phyloP scores from a whole-genome alignment of 1,284 basidiomycete genomes.

The Microbotryomycetes sp. region DNA sequence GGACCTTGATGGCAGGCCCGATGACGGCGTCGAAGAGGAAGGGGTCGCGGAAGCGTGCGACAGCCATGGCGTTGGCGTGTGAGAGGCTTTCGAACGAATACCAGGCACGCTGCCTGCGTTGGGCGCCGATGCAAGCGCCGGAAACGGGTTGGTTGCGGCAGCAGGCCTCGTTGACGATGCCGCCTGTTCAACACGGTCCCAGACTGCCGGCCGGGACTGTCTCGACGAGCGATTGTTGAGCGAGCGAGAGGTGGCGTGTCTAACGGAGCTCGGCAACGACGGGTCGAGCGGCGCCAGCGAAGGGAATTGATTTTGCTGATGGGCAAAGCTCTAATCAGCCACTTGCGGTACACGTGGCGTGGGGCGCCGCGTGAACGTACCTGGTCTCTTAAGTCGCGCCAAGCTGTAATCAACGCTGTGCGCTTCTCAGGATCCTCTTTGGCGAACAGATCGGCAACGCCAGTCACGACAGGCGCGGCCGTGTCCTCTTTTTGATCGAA shows the following conservation, averaged over 20 bases:
- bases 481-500: constrained; percentile 69
- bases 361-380: constrained; percentile 43
- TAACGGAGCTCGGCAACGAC: constrained; percentile 9
- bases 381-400: constrained; percentile 79
- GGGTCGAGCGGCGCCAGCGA: constrained; percentile 20
- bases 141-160: constrained; percentile 29
- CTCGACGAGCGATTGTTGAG: constrained; percentile 18
- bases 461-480: constrained; percentile 67
- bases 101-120: constrained; percentile 24
- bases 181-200: constrained; percentile 34
- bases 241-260: constrained; percentile 11
- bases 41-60: constrained; percentile 2
- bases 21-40: constrained; percentile 13
- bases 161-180: constrained; percentile 20
- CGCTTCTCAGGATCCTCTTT: constrained; percentile 74
- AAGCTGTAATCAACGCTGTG: constrained; percentile 60
- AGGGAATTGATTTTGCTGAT: constrained; percentile 23
- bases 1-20: constrained; percentile 2
- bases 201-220: constrained; percentile 13
- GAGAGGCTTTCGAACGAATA: constrained; percentile 9
- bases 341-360: constrained; percentile 8
- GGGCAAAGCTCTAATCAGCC: constrained; percentile 5
- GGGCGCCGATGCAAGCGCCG: constrained; percentile 21
- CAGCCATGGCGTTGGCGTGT: constrained; percentile 11
- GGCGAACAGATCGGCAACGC: constrained; percentile 64